Base-by-base conservation (phyloP, 2,329 filamentous ascomycete species). In the Fusarium domesticum region DNA sequence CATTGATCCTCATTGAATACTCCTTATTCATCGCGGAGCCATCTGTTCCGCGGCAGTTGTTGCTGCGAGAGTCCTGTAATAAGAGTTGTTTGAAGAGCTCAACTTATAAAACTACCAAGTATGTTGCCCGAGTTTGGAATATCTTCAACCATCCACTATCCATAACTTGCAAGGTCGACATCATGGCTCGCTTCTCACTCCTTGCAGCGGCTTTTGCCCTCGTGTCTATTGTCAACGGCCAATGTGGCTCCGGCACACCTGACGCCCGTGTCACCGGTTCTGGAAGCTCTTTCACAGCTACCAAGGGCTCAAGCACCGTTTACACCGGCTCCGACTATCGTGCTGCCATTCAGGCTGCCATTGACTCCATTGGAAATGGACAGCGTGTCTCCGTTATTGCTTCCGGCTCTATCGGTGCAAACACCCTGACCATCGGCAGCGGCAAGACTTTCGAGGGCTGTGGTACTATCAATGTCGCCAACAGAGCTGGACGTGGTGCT, bases 361-460 rank as follows among this genome's bases (percentile, higher is more conserved):
- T 81, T 15, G 75, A 79, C 54, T 68, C 73, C 28, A 72, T 79
- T 51, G 62, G 59, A 52, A 69, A 66, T 38, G 77, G 77, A 6
- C 73, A 80, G 58, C 74, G 77, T 10, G 70, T 80, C 1, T 63
- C 74, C 2, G 72, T 81, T 43, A 71, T 77, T 1, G 76, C 77
- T 0, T 77, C 74, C 0, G 77, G 77, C 4, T 76, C 74, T 34
- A 78, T 80, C 40, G 77, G 76, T 20, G 70, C 73, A n/a, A 70
- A 57, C 53, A 78, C 74, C 28, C 73, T 80, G 57, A 70, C 61
- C 18, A 71, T 81, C 48, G 53, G 57, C 25, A 74, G 71, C 55
- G 76, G 77, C 43, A 78, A 78, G 61, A 80, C 67, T 33, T 80
- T 81, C 37, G 78, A 81, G 51, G 77, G 75, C 23, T 81, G 78